phyloP scores from a whole-genome alignment of 441 rosid genomes.

The Isatis lusitanica region DNA sequence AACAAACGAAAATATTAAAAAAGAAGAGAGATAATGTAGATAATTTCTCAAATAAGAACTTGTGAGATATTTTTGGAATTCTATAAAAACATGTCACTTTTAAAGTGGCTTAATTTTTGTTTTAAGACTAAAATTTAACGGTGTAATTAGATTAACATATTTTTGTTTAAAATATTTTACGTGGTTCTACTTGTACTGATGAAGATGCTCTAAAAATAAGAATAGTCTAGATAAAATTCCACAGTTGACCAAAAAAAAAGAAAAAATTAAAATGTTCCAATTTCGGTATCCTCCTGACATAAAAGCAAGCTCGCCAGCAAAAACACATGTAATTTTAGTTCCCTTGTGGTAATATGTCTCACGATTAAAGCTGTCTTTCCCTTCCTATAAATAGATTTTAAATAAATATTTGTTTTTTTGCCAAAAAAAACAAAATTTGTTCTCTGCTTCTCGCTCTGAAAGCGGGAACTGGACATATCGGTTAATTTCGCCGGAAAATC shows the following conservation, averaged over 20 bases:
- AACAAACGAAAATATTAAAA: no score
- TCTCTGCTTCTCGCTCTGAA: neutral
- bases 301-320: neutral
- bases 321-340: neutral
- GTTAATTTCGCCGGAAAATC: neutral
- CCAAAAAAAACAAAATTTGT: no score
- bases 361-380: neutral
- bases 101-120: no score
- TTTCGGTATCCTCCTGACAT: neutral
- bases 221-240: neutral
- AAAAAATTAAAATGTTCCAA: neutral
- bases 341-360: neutral
- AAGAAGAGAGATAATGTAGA: no score
- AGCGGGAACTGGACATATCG: neutral
- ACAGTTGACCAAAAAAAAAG: neutral
- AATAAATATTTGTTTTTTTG: neutral
- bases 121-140: no score
- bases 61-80: no score
- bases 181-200: no score
- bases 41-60: no score
- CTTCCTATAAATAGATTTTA: slow-evolving; percentile 22
- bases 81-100: no score
- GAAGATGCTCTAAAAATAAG: no score
- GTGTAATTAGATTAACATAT: no score
- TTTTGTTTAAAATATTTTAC: no score